Evolutionary conservation across 129 eudicot genomes (phyloP).

Genomic region (Centella asiatica): DNA sequence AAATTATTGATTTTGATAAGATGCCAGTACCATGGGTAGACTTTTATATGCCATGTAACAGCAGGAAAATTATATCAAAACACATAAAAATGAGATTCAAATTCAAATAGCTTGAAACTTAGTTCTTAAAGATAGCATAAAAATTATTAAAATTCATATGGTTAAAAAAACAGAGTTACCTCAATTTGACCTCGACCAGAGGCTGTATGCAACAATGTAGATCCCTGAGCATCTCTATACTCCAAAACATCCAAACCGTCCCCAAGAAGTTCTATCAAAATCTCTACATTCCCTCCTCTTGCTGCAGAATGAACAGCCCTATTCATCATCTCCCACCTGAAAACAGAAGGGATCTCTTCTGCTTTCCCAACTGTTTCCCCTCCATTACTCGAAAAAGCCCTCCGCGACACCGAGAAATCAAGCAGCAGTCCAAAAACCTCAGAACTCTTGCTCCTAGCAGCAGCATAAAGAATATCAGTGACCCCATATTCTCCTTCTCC

Average conservation of each 20-base stretch:
- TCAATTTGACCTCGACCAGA: slow-evolving; percentile 75
- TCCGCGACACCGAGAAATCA: slow-evolving; percentile 36
- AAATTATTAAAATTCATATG: not conserved
- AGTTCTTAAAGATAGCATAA: no score
- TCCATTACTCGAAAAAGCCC: not conserved
- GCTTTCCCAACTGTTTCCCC: slow-evolving; percentile 10
- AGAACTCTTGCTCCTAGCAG: slow-evolving; percentile 70
- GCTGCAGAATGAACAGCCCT: slow-evolving; percentile 85
- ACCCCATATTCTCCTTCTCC: slow-evolving; percentile 94
- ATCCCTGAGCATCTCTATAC: slow-evolving; percentile 72
- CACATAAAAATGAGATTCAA: no score
- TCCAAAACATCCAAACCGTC: slow-evolving; percentile 55
- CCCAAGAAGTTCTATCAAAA: slow-evolving; percentile 50
- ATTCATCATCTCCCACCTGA: slow-evolving; percentile 52
- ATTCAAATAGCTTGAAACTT: no score
- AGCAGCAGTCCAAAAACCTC: slow-evolving; percentile 68
- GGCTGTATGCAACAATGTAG: slow-evolving; percentile 74
- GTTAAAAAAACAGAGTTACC: slow-evolving; percentile 43
- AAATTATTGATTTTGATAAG: no score
- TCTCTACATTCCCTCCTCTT: slow-evolving; percentile 79
- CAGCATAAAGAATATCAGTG: slow-evolving; percentile 81
- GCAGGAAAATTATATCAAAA: not conserved
- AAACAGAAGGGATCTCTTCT: slow-evolving; percentile 26
- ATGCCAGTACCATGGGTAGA: not conserved
- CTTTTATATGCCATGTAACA: not conserved